These are phyloP conservation scores for Geotrichum reessii DNA, from an alignment of 1,139 yeast genomes.

Conservation along the genomic window DNA sequence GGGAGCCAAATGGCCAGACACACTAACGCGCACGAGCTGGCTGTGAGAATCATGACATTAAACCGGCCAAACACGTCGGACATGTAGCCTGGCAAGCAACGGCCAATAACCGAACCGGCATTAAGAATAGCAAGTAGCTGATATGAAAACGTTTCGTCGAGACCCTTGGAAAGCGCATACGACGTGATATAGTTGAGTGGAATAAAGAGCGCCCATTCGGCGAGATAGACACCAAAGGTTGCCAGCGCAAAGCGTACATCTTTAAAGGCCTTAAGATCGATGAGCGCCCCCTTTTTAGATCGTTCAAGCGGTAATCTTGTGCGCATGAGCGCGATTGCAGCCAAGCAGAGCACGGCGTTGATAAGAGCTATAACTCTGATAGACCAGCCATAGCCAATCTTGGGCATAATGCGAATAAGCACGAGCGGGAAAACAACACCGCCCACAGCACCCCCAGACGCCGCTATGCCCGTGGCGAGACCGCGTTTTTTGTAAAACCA, in stretches of 20 bases:
- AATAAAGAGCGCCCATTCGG: slow-evolving; percentile 48
- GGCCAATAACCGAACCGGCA: slow-evolving; percentile 45
- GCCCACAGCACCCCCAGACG: slow-evolving; percentile 60
- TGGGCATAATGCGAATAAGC: slow-evolving; percentile 44
- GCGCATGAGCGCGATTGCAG: slow-evolving; percentile 41
- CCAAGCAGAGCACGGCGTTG: slow-evolving; percentile 34
- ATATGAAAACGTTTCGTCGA: slow-evolving; percentile 41
- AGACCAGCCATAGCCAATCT: slow-evolving; percentile 58
- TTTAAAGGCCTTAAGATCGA: slow-evolving; percentile 42
- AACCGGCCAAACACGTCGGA: slow-evolving; percentile 50
- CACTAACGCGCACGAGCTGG: not conserved
- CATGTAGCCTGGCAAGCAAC: slow-evolving; percentile 45
- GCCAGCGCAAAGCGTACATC: slow-evolving; percentile 41
- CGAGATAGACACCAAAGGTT: slow-evolving; percentile 42
- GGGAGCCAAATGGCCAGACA: slow-evolving; percentile 47
- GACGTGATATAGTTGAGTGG: slow-evolving; percentile 49
- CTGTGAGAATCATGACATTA: slow-evolving; percentile 41
- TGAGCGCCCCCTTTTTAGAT: slow-evolving; percentile 24
- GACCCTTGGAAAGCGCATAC: slow-evolving; percentile 43
- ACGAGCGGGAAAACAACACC: slow-evolving; percentile 55
- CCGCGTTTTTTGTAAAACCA: slow-evolving; percentile 56
- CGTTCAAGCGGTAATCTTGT: slow-evolving; percentile 37
- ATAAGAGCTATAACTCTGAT: slow-evolving; percentile 52
- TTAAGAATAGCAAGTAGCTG: slow-evolving; percentile 43
- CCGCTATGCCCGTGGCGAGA: slow-evolving; percentile 51